Evolutionary conservation across 257 asterid species (phyloP).

Genomic region (Anisodus tanguticus): DNA sequence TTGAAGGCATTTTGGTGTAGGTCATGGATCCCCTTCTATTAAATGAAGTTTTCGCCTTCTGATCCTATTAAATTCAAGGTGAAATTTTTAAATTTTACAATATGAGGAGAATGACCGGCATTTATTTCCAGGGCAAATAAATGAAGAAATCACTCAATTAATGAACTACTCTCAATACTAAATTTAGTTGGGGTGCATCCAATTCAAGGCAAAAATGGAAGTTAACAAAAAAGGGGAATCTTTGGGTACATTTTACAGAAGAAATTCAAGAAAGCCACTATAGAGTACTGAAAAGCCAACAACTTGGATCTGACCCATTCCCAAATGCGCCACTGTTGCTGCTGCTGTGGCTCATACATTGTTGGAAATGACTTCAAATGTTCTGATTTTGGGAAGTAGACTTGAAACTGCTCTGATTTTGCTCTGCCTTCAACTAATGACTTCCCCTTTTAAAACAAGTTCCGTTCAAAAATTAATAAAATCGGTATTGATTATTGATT

Average conservation of each 20-base stretch:
- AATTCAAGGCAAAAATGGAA: too few relatives aligned
- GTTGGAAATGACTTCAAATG: background rate
- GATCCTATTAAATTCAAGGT: conserved; percentile 52
- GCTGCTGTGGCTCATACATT: conserved; percentile 49
- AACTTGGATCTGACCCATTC: conserved; percentile 61
- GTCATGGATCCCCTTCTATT: conserved; percentile 80
- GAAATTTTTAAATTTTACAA: background rate
- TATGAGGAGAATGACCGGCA: background rate
- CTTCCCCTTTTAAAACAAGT: too few relatives aligned
- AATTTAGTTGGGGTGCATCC: background rate
- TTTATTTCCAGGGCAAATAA: background rate
- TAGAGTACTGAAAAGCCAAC: conserved; percentile 48
- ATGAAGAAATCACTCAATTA: background rate
- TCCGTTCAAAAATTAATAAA: too few relatives aligned
- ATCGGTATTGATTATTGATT: too few relatives aligned
- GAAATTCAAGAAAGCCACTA: background rate
- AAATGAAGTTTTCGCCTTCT: conserved; percentile 66
- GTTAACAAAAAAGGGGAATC: background rate
- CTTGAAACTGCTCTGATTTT: too few relatives aligned
- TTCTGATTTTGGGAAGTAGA: background rate
- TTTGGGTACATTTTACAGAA: background rate
- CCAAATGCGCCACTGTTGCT: conserved; percentile 36
- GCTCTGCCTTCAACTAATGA: too few relatives aligned
- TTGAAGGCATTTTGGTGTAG: conserved; percentile 87
- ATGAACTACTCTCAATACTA: background rate